Base-by-base conservation (phyloP, 2,329 filamentous ascomycete species). In the Mycosphaerelloides madeirae region DNA sequence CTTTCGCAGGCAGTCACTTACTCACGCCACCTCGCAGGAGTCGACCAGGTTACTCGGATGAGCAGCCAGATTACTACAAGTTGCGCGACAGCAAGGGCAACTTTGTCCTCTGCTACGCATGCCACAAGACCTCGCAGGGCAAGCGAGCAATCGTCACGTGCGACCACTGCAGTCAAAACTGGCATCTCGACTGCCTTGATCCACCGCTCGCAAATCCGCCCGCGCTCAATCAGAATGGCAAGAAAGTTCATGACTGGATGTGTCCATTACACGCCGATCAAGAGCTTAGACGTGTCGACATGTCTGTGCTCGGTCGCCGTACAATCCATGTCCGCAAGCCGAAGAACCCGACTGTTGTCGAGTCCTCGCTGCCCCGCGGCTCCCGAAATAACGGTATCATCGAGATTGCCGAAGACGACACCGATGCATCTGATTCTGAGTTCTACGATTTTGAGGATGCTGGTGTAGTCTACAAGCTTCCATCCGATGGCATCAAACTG, bases 151-250 rank as follows among this genome's bases (percentile, higher is more conserved):
- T 97, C 57, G 84, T 96, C 55, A 81, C 85, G 35, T 98, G 91
- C 71, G 89, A 89, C 65, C 80, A 78, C 59, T 98, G 91, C 67
- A 75, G 79, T 11, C 76, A 87, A 28, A 78, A 83, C 61, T 98
- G 90, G 85, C 93, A 98, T 69, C 74, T 95, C 40, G 91, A 97
- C 66, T 98, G 93, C 67, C 72, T 95, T 13, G 83, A 94, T 61
- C 87, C 88, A 20, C 90, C 91, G 28, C 70, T 90, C 60, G 81
- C 89, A 28, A 81, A 85, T 43, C 85, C 88, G 31, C 90, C 90
- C 9, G 77, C 81, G 42, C 69, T 72, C 46, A 65, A 63, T 51
- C 44, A 63, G 53, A 62, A 76, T 39, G 72, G 73, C 53, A 72
- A 73, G 39, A 74, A 84, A 40, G 81, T 83, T 36, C 71, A 74